phyloP scores from a whole-genome alignment of 1,284 basidiomycete genomes.

The Xerocomus amazonicus region DNA sequence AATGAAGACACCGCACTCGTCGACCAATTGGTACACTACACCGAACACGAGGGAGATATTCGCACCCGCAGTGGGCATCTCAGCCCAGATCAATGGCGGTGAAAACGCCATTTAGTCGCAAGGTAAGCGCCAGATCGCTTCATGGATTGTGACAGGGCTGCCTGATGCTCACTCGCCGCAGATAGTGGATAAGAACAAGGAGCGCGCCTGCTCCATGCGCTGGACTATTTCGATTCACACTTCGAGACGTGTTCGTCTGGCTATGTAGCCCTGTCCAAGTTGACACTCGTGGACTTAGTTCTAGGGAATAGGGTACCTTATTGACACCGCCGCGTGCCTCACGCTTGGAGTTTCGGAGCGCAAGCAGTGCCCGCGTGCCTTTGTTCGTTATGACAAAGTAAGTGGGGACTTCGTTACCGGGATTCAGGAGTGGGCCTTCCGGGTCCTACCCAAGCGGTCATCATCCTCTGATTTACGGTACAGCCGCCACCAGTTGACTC shows the following conservation, averaged over 20 bases:
- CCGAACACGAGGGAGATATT: slow-evolving; percentile 43
- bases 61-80: neutral
- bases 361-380: too few species aligned
- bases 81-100: slow-evolving; percentile 9
- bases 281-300: slow-evolving; percentile 60
- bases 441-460: too few species aligned
- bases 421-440: too few species aligned
- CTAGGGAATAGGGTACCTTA: too few species aligned
- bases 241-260: slow-evolving; percentile 45
- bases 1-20: too few species aligned
- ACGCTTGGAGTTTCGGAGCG: too few species aligned
- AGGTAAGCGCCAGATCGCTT: slow-evolving; percentile 5
- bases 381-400: too few species aligned
- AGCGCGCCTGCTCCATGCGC: slow-evolving; percentile 23
- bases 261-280: slow-evolving; percentile 49
- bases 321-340: slow-evolving; percentile 3
- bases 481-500: too few species aligned
- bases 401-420: too few species aligned
- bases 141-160: neutral
- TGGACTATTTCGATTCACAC: slow-evolving; percentile 43
- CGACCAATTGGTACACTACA: too few species aligned
- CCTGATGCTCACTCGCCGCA: neutral
- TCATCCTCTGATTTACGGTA: too few species aligned
- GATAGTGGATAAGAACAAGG: slow-evolving; percentile 1
- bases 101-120: slow-evolving; percentile 11